Conservation (phyloP, 176 grass and related monocot genomes). For the Zizania latifolia region DNA sequence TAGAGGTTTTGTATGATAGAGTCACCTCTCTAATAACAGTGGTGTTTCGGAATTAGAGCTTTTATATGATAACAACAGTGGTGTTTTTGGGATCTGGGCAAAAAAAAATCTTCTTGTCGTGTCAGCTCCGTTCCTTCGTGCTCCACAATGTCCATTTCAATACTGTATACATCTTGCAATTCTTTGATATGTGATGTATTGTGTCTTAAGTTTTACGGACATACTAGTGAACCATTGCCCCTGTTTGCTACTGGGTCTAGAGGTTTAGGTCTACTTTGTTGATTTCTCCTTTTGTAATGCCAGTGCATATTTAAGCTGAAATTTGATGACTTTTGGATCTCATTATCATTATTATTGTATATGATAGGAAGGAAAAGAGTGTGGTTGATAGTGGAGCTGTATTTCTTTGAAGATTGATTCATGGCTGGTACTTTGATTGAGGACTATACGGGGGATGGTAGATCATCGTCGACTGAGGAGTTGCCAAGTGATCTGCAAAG, state of each 20-base stretch:
- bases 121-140: neutral
- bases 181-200: neutral
- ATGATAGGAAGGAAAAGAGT: conserved; percentile 24
- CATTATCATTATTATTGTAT: neutral
- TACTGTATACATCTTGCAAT: neutral
- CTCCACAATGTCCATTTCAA: neutral
- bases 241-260: neutral
- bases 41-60: neutral
- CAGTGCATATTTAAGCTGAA: too few relatives aligned
- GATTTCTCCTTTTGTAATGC: too few relatives aligned
- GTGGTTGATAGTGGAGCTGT: neutral
- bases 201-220: neutral
- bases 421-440: conserved; percentile 60
- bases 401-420: neutral
- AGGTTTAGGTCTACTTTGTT: neutral
- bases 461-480: conserved; percentile 44
- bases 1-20: neutral
- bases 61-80: neutral
- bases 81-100: neutral
- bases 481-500: conserved; percentile 66
- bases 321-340: neutral
- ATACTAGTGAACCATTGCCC: neutral
- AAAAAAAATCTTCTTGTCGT: neutral
- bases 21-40: neutral
- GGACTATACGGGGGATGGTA: conserved; percentile 41